Conservation (phyloP, 1,284 basidiomycete species). For the Boletellus deceptivus region DNA sequence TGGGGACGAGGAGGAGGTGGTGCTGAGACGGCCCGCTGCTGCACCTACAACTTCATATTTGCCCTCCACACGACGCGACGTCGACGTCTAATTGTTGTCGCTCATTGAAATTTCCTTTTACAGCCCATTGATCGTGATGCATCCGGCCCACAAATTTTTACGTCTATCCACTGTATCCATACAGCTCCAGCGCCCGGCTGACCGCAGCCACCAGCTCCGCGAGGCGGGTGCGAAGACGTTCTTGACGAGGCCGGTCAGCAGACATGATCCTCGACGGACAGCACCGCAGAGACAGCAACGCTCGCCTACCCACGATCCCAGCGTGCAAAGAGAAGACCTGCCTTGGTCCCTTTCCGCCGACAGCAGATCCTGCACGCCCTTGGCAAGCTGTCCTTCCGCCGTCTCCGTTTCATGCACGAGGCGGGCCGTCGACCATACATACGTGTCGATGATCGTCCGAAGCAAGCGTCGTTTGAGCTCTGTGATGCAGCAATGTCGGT, state of each 20-base stretch:
- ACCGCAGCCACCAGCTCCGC: slow-evolving; percentile 29
- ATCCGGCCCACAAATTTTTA: too few relatives aligned
- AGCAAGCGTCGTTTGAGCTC: slow-evolving; percentile 27
- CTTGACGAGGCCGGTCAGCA: slow-evolving; percentile 22
- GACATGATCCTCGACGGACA: background rate
- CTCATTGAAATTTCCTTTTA: slow-evolving; percentile 30
- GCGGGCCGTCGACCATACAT: slow-evolving; percentile 31
- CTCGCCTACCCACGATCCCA: slow-evolving; percentile 23
- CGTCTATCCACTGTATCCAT: slow-evolving; percentile 4
- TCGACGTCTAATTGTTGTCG: slow-evolving; percentile 8
- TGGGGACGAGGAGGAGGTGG: background rate
- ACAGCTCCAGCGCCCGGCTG: slow-evolving; percentile 26
- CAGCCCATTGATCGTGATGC: slow-evolving; percentile 3
- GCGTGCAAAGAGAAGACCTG: slow-evolving; percentile 33
- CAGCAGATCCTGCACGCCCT: slow-evolving; percentile 25
- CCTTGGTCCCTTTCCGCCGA: slow-evolving; percentile 38
- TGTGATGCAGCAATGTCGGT: slow-evolving; percentile 5
- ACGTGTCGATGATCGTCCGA: slow-evolving; percentile 10
- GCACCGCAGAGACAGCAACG: background rate
- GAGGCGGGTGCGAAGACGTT: slow-evolving; percentile 21
- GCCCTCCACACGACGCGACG: slow-evolving; percentile 3
- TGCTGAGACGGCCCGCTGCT: slow-evolving; percentile 4
- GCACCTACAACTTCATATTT: slow-evolving; percentile 14
- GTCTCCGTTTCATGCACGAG: slow-evolving; percentile 17
- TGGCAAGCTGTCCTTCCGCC: slow-evolving; percentile 15